phyloP scores from a whole-genome alignment of 108 stramenopile genomes.

The Nannochloropsis gaditana region DNA sequence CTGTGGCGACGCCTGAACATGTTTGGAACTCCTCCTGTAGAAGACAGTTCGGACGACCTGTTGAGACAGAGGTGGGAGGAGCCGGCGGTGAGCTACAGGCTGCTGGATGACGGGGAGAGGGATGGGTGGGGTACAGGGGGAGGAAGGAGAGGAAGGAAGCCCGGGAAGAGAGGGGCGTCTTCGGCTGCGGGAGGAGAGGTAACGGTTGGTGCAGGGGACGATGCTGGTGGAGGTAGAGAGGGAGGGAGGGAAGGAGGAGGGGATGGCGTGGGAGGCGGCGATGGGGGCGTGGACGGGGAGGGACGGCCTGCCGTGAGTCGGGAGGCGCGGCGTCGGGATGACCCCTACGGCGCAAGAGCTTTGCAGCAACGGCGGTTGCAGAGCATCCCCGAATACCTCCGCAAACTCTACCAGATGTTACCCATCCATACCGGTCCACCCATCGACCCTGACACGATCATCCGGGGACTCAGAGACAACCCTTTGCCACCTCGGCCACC shows the following conservation, averaged over 20 bases:
- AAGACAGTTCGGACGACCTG: neutral
- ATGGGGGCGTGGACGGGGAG: neutral
- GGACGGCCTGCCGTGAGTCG: neutral
- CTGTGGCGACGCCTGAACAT: neutral
- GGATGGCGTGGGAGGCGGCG: neutral
- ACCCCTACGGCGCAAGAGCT: neutral
- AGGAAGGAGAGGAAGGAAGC: neutral
- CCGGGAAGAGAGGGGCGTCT: neutral
- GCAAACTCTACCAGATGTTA: neutral
- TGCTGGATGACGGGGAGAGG: neutral
- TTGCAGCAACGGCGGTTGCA: neutral
- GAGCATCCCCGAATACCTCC: slow-evolving; percentile 6
- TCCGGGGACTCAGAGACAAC: neutral
- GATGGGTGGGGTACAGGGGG: neutral
- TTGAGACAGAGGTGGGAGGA: slow-evolving; percentile 9
- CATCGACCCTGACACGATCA: neutral
- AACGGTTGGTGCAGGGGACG: neutral
- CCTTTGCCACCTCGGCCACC: slow-evolving; percentile 7
- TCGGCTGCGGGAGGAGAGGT: neutral
- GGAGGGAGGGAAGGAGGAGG: neutral
- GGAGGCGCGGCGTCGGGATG: neutral
- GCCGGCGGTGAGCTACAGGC: neutral
- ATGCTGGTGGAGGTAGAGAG: neutral
- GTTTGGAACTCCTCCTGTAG: neutral
- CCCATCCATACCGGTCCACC: neutral